phyloP scores from a whole-genome alignment of 495 filamentous ascomycete species.

The Xanthoparmelia taractica region DNA sequence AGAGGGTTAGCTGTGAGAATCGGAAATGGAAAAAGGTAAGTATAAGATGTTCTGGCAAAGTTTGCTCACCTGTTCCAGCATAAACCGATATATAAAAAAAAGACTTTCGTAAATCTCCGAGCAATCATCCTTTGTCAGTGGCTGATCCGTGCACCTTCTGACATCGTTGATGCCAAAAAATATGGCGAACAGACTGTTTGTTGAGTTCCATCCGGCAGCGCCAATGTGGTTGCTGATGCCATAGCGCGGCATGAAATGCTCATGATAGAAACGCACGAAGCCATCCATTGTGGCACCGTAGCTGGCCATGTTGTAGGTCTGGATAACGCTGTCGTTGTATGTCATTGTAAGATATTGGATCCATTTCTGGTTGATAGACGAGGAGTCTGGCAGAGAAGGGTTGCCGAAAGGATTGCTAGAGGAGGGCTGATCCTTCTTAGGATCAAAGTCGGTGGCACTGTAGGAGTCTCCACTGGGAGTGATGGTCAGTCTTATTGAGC shows the following conservation, averaged over 20 bases:
- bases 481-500: neutral
- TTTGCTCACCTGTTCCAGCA: constrained; percentile 4
- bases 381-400: constrained; percentile 40
- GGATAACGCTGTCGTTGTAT: constrained; percentile 52
- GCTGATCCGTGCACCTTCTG: neutral
- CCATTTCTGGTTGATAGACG: constrained; percentile 57
- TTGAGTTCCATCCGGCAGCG: constrained; percentile 5
- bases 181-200: constrained; percentile 11
- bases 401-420: constrained; percentile 63
- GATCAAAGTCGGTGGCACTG: constrained; percentile 57
- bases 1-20: neutral
- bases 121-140: neutral
- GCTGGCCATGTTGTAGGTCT: constrained; percentile 63
- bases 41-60: neutral
- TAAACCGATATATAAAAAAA: constrained; percentile 7
- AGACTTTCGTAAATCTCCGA: neutral
- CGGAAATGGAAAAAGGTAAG: neutral
- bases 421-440: constrained; percentile 49
- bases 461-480: constrained; percentile 45
- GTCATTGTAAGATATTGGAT: constrained; percentile 56
- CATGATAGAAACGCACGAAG: neutral
- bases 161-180: constrained; percentile 24
- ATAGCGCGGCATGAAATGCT: constrained; percentile 7
- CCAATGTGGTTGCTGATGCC: neutral
- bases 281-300: constrained; percentile 60